Percentiles rank a stretch among this genome's conserved stretches.
Evolutionary conservation across 495 filamentous ascomycete genomes (phyloP).

Genomic region (Glutinoglossum americanum): DNA sequence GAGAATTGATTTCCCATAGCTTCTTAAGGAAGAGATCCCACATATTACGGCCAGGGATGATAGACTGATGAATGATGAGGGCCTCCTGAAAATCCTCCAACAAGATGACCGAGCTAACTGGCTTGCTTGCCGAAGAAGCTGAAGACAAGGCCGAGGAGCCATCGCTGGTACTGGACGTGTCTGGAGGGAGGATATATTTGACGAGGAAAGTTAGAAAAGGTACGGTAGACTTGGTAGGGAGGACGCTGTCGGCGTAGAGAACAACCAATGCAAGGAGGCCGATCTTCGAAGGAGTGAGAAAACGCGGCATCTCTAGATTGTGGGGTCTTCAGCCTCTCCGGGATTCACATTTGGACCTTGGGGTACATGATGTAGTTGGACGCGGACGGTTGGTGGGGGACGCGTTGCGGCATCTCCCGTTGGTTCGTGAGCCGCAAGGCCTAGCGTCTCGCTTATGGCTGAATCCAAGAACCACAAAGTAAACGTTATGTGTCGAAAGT

Average conservation of each 20-base stretch:
- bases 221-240: slow-evolving; percentile 56
- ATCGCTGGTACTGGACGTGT: slow-evolving; percentile 14
- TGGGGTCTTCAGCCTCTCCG: too few relatives aligned
- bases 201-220: slow-evolving; percentile 73
- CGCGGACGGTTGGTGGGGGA: too few relatives aligned
- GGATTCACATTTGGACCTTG: too few relatives aligned
- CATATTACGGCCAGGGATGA: slow-evolving; percentile 52
- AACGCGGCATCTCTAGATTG: slow-evolving; percentile 74
- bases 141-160: background rate
- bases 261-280: slow-evolving; percentile 59
- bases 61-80: slow-evolving; percentile 36
- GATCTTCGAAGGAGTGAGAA: slow-evolving; percentile 69
- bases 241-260: slow-evolving; percentile 52
- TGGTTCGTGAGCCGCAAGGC: too few relatives aligned
- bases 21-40: slow-evolving; percentile 74
- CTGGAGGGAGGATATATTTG: slow-evolving; percentile 39
- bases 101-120: slow-evolving; percentile 29
- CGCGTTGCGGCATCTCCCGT: too few relatives aligned
- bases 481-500: too few relatives aligned
- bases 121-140: slow-evolving; percentile 16
- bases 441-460: too few relatives aligned
- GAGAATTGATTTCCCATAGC: slow-evolving; percentile 65
- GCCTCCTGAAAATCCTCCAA: slow-evolving; percentile 46
- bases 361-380: too few relatives aligned
- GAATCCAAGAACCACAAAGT: too few relatives aligned